Evolutionary conservation across 73 alveolate genomes (phyloP), one percentile per base, ranked within the genome.

Genomic region (Breviolum minutum): DNA sequence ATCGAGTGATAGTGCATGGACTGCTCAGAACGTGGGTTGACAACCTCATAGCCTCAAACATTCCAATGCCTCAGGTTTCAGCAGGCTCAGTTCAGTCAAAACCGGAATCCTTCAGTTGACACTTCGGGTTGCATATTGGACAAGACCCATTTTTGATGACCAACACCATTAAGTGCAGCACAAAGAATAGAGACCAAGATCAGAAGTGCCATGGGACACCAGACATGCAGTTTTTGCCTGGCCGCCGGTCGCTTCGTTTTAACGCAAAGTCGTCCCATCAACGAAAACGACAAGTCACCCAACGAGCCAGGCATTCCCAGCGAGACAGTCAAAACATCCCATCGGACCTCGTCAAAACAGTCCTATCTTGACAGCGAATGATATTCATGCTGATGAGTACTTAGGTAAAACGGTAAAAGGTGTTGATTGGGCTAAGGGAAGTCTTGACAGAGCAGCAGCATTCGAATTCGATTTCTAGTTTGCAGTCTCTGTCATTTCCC

Each of bases 181-280:
- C 98, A 92, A 10, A 73, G 81, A 63, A 92, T 81, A 7, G 98
- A 92, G 54, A 92, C 32, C 60, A 80, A 76, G 8, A 92, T 92
- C 27, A 92, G 98, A 73, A 92, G 91, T 19, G 98, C 98, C 98
- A 92, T 92, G 20, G 98, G 98, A 30, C 98, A 92, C 98, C 98
- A 92, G 14, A 92, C 98, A 62, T 92, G 98, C 98, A 92, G 79
- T 40, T 81, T 92, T 62, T 92, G 98, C 98, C 98, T 92, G 82
- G 68, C 93, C 54, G 54, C 98, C 73, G 82, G 68, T 74, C 54
- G 54, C 54, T 40, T 40, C 54, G 54, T 40, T 0, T 40, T n/a
- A n/a, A 3, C 68, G 40, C 82, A 71, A 20, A 71, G 8, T 17
- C 80, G 81, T 10, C 82, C 16, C 19, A 84, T 22, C n/a, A n/a